Percentiles rank a stretch among this genome's conserved stretches.
Conservation (phyloP, 2,329 filamentous ascomycete genomes). For the Aspergillus arachidicola region DNA sequence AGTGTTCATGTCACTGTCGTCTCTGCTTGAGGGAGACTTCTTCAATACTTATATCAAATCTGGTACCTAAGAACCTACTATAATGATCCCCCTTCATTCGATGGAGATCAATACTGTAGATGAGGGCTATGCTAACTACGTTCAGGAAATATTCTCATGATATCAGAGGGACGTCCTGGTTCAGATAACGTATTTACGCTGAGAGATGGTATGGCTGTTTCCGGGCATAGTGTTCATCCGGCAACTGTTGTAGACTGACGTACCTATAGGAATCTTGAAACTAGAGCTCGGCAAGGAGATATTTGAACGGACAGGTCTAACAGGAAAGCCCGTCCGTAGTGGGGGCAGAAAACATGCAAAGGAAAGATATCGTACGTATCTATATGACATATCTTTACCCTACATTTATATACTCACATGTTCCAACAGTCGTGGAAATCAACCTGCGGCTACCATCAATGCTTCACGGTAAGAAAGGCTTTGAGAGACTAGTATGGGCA, state of each 20-base stretch:
- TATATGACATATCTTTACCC: background rate
- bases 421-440: conserved; percentile 67
- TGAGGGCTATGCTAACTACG: background rate
- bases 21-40: conserved; percentile 73
- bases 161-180: conserved; percentile 74
- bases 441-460: conserved; percentile 76
- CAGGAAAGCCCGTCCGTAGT: conserved; percentile 66
- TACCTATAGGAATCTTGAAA: conserved; percentile 63
- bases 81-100: background rate
- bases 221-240: background rate
- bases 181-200: conserved; percentile 74
- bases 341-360: conserved; percentile 66
- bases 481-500: conserved; percentile 76
- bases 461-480: conserved; percentile 80
- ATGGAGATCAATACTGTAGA: background rate
- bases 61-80: conserved; percentile 50
- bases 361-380: conserved; percentile 69
- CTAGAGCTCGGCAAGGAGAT: conserved; percentile 79
- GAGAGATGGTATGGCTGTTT: conserved; percentile 59
- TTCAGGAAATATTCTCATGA: conserved; percentile 75
- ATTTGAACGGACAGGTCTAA: conserved; percentile 80
- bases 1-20: conserved; percentile 71
- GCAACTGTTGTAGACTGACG: conserved; percentile 9
- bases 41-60: conserved; percentile 84
- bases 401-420: conserved; percentile 16